Percentiles rank a stretch among this genome's conserved stretches.
Conservation (phyloP, 2,329 filamentous ascomycete genomes). For the Colletotrichum lini region DNA sequence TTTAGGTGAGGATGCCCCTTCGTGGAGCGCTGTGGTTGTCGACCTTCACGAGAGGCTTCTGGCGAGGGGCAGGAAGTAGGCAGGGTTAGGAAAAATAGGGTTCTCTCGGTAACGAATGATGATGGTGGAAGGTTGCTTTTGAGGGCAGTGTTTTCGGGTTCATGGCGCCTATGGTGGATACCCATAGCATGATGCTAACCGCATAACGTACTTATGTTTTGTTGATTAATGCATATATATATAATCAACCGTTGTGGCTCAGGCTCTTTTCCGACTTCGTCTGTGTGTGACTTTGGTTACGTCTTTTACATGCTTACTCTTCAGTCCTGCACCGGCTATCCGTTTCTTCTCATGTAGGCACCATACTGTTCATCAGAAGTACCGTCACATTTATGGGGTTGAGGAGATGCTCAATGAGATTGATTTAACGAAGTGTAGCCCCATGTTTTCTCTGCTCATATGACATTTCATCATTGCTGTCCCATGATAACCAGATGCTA, state of each 20-base stretch:
- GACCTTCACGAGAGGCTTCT: slow-evolving; percentile 70
- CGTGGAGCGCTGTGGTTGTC: slow-evolving; percentile 69
- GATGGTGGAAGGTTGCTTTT: slow-evolving; percentile 44
- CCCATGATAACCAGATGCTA: too few relatives aligned
- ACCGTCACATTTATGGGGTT: background rate
- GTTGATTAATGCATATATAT: background rate
- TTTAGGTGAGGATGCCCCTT: slow-evolving; percentile 52
- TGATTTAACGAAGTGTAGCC: background rate
- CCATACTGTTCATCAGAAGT: background rate
- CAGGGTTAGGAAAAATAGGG: slow-evolving; percentile 43
- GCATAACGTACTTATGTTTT: slow-evolving; percentile 1
- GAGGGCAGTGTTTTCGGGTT: slow-evolving; percentile 37
- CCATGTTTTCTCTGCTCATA: too few relatives aligned
- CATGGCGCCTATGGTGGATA: slow-evolving; percentile 38
- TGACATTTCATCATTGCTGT: too few relatives aligned
- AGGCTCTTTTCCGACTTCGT: background rate
- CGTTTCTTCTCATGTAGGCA: too few relatives aligned
- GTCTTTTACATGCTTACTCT: background rate
- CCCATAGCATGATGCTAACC: slow-evolving; percentile 28
- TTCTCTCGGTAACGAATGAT: slow-evolving; percentile 47
- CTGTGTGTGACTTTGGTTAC: too few relatives aligned
- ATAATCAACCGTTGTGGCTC: background rate
- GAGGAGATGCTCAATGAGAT: too few relatives aligned
- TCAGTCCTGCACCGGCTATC: background rate
- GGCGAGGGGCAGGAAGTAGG: slow-evolving; percentile 71